Evolutionary conservation across 1,284 basidiomycete species (phyloP).

Genomic region (Sanghuangporus sanghuang): DNA sequence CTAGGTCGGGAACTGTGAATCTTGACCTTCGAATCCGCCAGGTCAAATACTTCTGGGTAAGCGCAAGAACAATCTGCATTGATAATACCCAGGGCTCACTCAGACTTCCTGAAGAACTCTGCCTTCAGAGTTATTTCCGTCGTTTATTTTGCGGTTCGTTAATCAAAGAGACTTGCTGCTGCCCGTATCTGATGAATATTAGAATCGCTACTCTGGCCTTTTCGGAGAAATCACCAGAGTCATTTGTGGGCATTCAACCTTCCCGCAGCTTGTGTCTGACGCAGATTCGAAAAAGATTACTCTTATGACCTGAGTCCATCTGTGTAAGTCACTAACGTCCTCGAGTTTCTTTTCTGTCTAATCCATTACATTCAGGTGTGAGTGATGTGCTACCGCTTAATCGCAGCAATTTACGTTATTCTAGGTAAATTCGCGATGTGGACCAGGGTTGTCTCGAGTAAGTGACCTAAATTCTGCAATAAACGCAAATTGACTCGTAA

Average conservation of each 20-base stretch:
- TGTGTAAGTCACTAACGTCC: not conserved
- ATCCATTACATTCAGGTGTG: not conserved
- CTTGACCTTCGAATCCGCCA: not conserved
- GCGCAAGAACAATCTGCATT: not conserved
- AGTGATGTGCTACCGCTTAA: not conserved
- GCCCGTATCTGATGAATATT: not conserved
- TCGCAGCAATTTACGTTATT: not conserved
- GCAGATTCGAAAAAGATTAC: not conserved
- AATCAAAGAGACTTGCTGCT: not conserved
- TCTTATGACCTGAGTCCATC: not conserved
- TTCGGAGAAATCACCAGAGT: not conserved
- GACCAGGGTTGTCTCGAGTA: not conserved
- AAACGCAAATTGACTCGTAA: not conserved
- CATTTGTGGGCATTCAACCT: not conserved
- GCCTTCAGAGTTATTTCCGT: not conserved
- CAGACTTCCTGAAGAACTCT: not conserved
- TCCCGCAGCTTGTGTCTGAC: not conserved
- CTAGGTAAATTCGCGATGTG: not conserved
- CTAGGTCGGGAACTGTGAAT: not conserved
- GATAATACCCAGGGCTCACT: not conserved
- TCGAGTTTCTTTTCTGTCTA: too few relatives aligned
- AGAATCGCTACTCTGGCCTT: not conserved
- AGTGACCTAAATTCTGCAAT: not conserved
- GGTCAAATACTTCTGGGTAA: not conserved
- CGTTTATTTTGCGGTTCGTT: not conserved